These are phyloP conservation scores for Scedosporium boydii DNA, from an alignment of 2,329 filamentous ascomycete species.

Conservation along the genomic window DNA sequence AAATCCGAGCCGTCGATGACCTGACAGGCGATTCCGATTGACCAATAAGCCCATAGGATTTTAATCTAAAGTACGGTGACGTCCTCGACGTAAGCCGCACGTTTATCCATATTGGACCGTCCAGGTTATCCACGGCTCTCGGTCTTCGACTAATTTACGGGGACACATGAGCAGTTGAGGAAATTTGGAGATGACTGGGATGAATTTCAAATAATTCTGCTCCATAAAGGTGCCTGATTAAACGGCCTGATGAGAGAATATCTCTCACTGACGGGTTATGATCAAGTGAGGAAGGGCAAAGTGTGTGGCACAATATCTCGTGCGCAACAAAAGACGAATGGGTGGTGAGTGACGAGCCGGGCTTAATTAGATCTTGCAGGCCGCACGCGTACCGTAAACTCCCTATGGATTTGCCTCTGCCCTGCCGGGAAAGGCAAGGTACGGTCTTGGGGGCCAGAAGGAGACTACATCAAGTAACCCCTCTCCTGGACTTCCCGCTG, in stretches of 20 bases:
- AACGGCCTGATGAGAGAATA: neutral
- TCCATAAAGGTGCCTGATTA: too few relatives aligned
- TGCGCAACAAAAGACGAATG: neutral
- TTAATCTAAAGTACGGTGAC: neutral
- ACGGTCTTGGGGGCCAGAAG: neutral
- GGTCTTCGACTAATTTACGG: neutral
- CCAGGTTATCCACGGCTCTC: neutral
- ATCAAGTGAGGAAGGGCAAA: neutral
- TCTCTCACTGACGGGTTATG: neutral
- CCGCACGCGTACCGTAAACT: neutral
- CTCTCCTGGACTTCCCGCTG: neutral
- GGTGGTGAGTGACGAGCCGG: neutral
- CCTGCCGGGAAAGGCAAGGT: neutral
- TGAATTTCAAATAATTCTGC: too few relatives aligned
- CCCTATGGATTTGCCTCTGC: neutral
- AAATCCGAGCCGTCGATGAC: neutral
- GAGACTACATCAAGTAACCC: neutral
- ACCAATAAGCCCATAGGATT: neutral
- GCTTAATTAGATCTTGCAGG: neutral
- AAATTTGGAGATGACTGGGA: neutral
- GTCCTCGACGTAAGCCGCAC: neutral
- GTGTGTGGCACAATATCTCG: neutral
- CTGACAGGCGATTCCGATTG: neutral
- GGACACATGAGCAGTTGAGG: too few relatives aligned
- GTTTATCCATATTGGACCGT: neutral